Conservation (phyloP, 2,329 filamentous ascomycete genomes). For the Claviceps sp. region DNA sequence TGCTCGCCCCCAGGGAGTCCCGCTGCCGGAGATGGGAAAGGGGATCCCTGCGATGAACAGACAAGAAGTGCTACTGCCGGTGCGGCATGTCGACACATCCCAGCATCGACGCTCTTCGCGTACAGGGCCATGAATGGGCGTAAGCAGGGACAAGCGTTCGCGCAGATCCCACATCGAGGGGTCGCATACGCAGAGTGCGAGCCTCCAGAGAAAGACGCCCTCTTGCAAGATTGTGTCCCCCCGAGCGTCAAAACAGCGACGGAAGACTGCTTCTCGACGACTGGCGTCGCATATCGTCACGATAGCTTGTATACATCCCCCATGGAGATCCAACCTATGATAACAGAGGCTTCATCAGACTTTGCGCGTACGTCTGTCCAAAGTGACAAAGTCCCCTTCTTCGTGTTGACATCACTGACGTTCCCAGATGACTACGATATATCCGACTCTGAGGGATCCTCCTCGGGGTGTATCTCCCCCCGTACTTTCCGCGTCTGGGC, state of each 20-base stretch:
- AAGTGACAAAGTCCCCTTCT: too few relatives aligned
- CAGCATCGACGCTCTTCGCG: slow-evolving; percentile 16
- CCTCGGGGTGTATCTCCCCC: slow-evolving; percentile 24
- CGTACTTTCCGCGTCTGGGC: slow-evolving; percentile 27
- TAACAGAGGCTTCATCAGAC: not conserved
- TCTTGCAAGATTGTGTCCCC: not conserved
- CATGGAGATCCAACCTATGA: too few relatives aligned
- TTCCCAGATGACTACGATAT: slow-evolving; percentile 14
- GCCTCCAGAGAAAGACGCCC: not conserved
- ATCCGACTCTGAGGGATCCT: slow-evolving; percentile 27
- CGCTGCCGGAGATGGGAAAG: not conserved
- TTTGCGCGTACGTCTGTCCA: not conserved
- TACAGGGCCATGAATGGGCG: slow-evolving; percentile 17
- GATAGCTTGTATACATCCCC: not conserved
- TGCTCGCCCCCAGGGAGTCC: not conserved
- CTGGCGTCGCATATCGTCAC: not conserved
- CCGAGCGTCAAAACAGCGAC: not conserved
- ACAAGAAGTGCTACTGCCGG: not conserved
- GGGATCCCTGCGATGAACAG: not conserved
- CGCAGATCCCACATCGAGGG: too few relatives aligned
- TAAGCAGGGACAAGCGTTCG: not conserved
- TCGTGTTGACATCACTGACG: not conserved
- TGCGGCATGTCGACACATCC: slow-evolving; percentile 10
- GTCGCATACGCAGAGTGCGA: not conserved
- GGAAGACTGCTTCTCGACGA: not conserved